Base-by-base conservation (phyloP, 2,329 filamentous ascomycete genomes). In the Sporothrix pallida region DNA sequence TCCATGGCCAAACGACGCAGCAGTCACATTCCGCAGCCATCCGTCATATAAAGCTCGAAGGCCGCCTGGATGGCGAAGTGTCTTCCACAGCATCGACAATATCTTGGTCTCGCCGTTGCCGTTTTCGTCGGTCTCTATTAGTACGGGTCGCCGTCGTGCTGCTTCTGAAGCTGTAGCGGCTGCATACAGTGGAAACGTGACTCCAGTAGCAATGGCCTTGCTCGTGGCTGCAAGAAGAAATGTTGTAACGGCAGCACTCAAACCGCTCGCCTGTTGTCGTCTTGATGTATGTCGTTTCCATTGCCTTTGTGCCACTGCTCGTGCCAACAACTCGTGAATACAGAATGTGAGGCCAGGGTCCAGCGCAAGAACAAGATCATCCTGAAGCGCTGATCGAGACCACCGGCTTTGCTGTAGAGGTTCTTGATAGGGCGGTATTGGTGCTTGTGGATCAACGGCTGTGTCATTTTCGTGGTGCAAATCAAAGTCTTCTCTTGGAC, bases 271-370 rank as follows among this genome's bases (percentile, higher is more conserved):
- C 10, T 23, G 3, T 6, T 60, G 69, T 17, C 26, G 46, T 58
- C 8, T 50, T 2, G 44, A n/a, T 13, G 42, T 85, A 82, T 50
- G 26, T 13, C 54, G 6, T 15, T 44, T 52, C 63, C n/a, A 56
- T 15, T 56, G 65, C 3, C 50, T 42, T 23, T 50, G 17, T 50
- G 73, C 67, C 4, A 54, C 62, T 17, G 42, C 17, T 6, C 58
- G 72, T n/a, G 71, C 70, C 85, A 83, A 8, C 8, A 91, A 83
- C 77, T 93, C 91, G 79, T 97, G 93, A 44, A 97, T 84, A 77
- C 95, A 90, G 80, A 97, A 95, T 0, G 95, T 97, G 76, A 97
- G 87, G 76, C 92, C 91, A 0, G 95, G 94, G 78, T 97, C 97
- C 42, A 97, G 85, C 0, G 94, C 95, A 70, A 97, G 83, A 54